phyloP scores from a whole-genome alignment of 1,284 basidiomycete species.

The Cryptococcus sp. region DNA sequence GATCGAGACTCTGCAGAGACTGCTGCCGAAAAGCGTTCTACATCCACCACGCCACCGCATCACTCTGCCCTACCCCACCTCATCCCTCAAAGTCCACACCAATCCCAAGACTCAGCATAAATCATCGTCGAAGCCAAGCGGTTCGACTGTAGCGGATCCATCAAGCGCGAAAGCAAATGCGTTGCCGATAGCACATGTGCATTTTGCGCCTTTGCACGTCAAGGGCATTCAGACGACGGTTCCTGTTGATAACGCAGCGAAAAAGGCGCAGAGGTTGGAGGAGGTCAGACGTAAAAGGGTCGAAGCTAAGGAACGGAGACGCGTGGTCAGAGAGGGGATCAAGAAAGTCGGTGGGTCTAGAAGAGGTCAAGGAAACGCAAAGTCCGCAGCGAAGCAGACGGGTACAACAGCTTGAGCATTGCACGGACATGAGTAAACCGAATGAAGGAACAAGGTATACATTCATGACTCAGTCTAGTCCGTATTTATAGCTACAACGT shows the following conservation, averaged over 20 bases:
- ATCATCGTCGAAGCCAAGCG: neutral
- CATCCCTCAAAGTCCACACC: constrained; percentile 26
- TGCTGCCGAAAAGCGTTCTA: constrained; percentile 41
- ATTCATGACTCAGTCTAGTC: too few species aligned
- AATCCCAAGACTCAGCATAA: neutral
- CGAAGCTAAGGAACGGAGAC: constrained; percentile 50
- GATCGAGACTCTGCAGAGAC: constrained; percentile 19
- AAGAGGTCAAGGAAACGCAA: neutral
- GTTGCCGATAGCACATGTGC: constrained; percentile 22
- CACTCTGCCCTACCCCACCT: constrained; percentile 54
- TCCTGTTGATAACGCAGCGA: constrained; percentile 73
- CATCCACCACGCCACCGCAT: constrained; percentile 43
- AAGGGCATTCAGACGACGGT: constrained; percentile 81
- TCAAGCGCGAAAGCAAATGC: neutral
- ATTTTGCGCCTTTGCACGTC: constrained; percentile 69
- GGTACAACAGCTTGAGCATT: too few species aligned
- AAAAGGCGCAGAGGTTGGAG: constrained; percentile 65
- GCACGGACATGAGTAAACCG: too few species aligned
- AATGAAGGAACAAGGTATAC: too few species aligned
- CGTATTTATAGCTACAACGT: too few species aligned
- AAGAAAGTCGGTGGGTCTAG: constrained; percentile 6
- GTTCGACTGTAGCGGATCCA: neutral
- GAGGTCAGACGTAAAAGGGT: constrained; percentile 62
- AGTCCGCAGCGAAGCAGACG: too few species aligned
- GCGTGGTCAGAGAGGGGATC: constrained; percentile 28